phyloP scores from a whole-genome alignment of 192 early-diverging fungal species.

The Linnemannia elongata region DNA sequence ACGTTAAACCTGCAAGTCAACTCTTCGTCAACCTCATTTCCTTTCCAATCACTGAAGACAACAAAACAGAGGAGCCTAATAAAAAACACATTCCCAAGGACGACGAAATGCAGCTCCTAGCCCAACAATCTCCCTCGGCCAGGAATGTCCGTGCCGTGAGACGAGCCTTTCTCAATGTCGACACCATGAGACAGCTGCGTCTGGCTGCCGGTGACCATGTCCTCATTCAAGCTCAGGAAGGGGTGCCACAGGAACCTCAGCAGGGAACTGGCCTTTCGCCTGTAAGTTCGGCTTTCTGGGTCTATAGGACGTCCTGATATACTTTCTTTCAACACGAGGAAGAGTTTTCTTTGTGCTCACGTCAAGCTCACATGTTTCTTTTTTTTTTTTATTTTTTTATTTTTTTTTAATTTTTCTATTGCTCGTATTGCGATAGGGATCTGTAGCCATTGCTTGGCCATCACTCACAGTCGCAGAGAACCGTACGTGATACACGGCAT shows the following conservation, averaged over 20 bases:
- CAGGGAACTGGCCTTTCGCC: background rate
- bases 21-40: too few relatives aligned
- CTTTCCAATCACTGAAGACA: too few relatives aligned
- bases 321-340: too few relatives aligned
- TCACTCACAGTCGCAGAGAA: conserved; percentile 57
- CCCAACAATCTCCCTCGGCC: conserved; percentile 51
- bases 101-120: conserved; percentile 44
- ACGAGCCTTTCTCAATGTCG: conserved; percentile 57
- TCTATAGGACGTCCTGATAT: too few relatives aligned
- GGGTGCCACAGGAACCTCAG: background rate
- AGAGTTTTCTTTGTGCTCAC: background rate
- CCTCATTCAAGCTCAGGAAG: conserved; percentile 19
- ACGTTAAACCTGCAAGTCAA: too few relatives aligned
- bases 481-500: conserved; percentile 35
- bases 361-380: background rate
- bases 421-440: conserved; percentile 25
- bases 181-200: conserved; percentile 46
- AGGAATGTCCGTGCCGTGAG: conserved; percentile 52
- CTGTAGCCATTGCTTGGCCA: conserved; percentile 72
- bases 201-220: conserved; percentile 56
- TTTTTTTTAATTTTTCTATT: background rate
- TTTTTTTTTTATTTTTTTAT: too few relatives aligned
- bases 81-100: background rate
- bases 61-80: too few relatives aligned
- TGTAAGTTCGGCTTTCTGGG: background rate